Evolutionary conservation across 345 rosid species (phyloP), one percentile per base, ranked within the genome.

Genomic region (Eucalyptus sp.): DNA sequence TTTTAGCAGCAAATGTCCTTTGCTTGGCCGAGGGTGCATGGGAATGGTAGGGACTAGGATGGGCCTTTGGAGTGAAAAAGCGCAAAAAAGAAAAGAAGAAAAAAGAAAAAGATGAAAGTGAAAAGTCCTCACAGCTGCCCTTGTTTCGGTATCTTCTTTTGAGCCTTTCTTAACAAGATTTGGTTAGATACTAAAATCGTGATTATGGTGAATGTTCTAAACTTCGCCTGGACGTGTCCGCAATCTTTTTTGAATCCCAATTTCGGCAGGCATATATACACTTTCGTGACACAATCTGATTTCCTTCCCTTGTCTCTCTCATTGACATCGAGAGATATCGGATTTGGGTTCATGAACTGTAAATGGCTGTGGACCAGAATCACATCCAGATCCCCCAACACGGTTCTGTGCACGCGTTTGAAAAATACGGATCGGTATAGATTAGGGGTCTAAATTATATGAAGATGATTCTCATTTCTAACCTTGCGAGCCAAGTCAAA

Each of bases 1-100:
- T 22, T 76, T 5, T 76, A 37, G 76, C 62, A 9, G 29, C 62
- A 56, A 24, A 56, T 64, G 89, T 86, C 25, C 88, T 90, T 91
- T 91, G 83, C 95, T 93, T 91, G 93, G 87, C 2, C 41, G 54
- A 89, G 89, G 89, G 91, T 83, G 91, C 91, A 49, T 90, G 90
- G 89, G 86, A 37, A 56, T 86, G 88, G 60, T 48, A 56, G 66
- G 68, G 88, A 8, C 88, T 22, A 41, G 13, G 88, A 48, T 24
- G 37, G 76, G 88, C 66, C 88, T 86, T 86, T 41, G 18, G n/a
- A 25, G 49, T 37, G 31, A 13, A 86, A 86, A 86, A 51, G 62
- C 64, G 12, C 14, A 8, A 10, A 46, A 41, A 66, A 54, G 68
- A n/a, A 48, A 66, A 54, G 68, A n/a, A 48, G 58, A 52, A 50